Base-by-base conservation (phyloP, 2,329 filamentous ascomycete species). In the Ophiostoma ulmi region DNA sequence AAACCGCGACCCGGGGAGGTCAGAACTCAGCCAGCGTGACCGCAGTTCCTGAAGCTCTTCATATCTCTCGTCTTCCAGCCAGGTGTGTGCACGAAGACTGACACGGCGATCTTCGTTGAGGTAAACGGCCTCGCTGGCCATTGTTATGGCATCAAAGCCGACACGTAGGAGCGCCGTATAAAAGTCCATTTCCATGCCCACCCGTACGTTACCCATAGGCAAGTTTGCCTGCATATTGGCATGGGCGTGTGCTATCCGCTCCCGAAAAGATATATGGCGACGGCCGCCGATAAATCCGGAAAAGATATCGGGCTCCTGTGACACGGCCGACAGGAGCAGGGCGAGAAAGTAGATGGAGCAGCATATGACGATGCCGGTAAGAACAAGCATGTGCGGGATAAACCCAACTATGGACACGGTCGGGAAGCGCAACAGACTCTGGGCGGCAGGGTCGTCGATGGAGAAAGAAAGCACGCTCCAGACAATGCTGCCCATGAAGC, bases 391-490 rank as follows among this genome's bases (percentile, higher is more conserved):
- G 78, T 98, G 94, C 1, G 95, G 95, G 48, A 98, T 91, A 78
- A 98, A 97, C 0, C 94, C 93, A 39, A 98, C 91, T 72, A 98
- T 93, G 76, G 92, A 97, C 58, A 98, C 93, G 0, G 94, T 97
- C 3, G 95, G 95, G 74, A 97, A 97, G 72, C 92, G 87, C 61
- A 97, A 83, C 13, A 97, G 83, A 4, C 92, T 90, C 76, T 89
- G 86, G 31, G 81, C 81, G 0, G 81, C 78, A 5, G 88, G 79
- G 72, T 91, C 87, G 41, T 90, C 86, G 20, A 88, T 76, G 6
- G 87, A 87, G 72, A 87, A 90, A 10, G 82, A 83, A 38, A 87
- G 77, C 44, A 92, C 88, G 73, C 92, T 94, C 87, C 91, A 93
- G 3, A 91, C 80, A 74, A 98, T 93, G 44, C 91, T 90, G 52